phyloP scores from a whole-genome alignment of 139 green algal genomes.

The Picochlorum sp. region DNA sequence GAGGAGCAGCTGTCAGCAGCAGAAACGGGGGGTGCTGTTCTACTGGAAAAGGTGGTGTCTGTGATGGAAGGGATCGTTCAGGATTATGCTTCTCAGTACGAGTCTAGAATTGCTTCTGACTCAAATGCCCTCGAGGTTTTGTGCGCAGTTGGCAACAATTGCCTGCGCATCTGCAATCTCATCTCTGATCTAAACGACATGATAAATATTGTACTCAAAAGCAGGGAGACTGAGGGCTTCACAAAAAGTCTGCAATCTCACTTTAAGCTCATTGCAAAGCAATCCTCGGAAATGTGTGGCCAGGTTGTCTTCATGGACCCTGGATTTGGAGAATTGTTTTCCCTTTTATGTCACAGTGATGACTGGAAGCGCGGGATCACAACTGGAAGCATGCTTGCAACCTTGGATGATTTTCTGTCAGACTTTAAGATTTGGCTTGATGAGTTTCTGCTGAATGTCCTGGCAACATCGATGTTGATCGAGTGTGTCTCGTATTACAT shows the following conservation, averaged over 20 bases:
- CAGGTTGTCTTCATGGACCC: conserved; percentile 26
- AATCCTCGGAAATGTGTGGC: not conserved
- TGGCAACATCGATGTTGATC: conserved; percentile 38
- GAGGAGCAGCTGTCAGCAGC: conserved; percentile 59
- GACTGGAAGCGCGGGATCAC: conserved; percentile 44
- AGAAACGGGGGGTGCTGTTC: conserved; percentile 3
- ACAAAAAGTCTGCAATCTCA: not conserved
- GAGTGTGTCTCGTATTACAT: conserved; percentile 42
- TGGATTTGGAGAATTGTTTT: conserved; percentile 39
- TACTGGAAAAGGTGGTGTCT: conserved; percentile 8
- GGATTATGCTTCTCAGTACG: conserved; percentile 24
- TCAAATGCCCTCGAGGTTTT: conserved; percentile 44
- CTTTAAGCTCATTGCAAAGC: too few relatives aligned
- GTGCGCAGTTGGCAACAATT: conserved; percentile 73
- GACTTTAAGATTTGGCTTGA: conserved; percentile 48
- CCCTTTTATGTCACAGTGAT: conserved; percentile 25
- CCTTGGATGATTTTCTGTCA: conserved; percentile 62
- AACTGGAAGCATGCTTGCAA: conserved; percentile 61
- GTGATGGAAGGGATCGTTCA: not conserved
- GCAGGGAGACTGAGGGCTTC: not conserved
- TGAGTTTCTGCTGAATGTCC: conserved; percentile 25
- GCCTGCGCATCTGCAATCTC: conserved; percentile 69
- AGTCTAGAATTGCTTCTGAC: conserved; percentile 4
- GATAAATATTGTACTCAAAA: conserved; percentile 4
- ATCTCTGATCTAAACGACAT: conserved; percentile 51